Conservation (phyloP, 495 filamentous ascomycete species). For the Neurospora pannonica region DNA sequence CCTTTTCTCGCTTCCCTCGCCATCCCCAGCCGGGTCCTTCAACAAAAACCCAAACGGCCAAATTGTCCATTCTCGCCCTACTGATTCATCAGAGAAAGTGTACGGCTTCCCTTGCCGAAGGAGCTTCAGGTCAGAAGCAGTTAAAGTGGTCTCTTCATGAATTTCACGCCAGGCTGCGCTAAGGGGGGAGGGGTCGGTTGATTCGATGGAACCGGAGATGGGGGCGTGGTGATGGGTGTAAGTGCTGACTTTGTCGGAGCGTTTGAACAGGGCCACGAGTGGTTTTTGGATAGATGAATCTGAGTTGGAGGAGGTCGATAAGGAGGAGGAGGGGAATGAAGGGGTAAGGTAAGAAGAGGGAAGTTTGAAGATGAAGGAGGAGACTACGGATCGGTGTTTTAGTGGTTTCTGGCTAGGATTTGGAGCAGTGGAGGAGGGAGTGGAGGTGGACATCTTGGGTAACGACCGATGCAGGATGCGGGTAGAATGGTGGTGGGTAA, state of each 20-base stretch:
- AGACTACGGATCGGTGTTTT: constrained; percentile 42
- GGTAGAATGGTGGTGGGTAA: background rate
- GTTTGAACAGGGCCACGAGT: constrained; percentile 47
- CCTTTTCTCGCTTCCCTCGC: constrained; percentile 25
- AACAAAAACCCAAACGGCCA: constrained; percentile 53
- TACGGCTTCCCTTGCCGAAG: constrained; percentile 51
- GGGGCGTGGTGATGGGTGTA: constrained; percentile 50
- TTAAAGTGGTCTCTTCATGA: constrained; percentile 51
- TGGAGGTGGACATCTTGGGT: background rate
- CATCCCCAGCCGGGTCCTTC: constrained; percentile 22
- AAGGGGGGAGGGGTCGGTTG: constrained; percentile 38
- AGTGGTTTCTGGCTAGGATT: background rate
- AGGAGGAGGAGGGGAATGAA: background rate
- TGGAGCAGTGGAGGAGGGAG: background rate
- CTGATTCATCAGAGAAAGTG: constrained; percentile 41
- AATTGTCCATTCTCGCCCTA: constrained; percentile 52
- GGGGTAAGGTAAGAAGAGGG: background rate
- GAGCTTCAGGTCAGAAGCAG: constrained; percentile 32
- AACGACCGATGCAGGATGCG: background rate
- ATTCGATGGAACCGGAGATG: constrained; percentile 51
- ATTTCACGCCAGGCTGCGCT: constrained; percentile 54
- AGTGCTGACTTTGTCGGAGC: constrained; percentile 47
- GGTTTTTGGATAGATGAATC: constrained; percentile 10
- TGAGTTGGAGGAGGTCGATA: constrained; percentile 3
- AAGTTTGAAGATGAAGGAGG: constrained; percentile 45